Evolutionary conservation across 345 rosid genomes (phyloP).

Genomic region (Eucalyptus pauciflora): DNA sequence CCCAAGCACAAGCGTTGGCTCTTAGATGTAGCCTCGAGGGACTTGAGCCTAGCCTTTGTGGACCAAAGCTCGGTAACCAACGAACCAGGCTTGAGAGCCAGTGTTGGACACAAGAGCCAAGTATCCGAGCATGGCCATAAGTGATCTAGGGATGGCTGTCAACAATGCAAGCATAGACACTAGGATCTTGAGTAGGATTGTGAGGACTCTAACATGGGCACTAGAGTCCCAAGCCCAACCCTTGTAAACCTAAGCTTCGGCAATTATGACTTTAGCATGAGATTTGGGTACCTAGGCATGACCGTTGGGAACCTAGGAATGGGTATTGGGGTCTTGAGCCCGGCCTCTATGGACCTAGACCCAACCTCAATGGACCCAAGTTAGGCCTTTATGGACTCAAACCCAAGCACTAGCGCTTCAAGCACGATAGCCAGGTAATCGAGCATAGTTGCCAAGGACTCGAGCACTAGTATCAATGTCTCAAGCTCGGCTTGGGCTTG

Average conservation of each 20-base stretch:
- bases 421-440: accelerated
- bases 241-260: not conserved
- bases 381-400: not conserved
- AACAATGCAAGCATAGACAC: too few relatives aligned
- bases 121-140: not conserved
- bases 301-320: not conserved
- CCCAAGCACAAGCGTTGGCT: accelerated
- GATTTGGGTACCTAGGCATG: not conserved
- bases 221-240: not conserved
- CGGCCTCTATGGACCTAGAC: not conserved
- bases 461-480: accelerated
- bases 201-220: not conserved
- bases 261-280: not conserved
- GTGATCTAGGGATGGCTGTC: too few relatives aligned
- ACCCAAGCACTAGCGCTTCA: not conserved
- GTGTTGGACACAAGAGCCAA: not conserved
- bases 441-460: not conserved
- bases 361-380: not conserved
- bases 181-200: not conserved
- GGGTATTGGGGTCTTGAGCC: not conserved
- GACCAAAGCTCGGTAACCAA: not conserved
- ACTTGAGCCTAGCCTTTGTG: not conserved
- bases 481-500: accelerated
- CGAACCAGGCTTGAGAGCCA: accelerated
- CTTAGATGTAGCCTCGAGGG: not conserved